Conservation (phyloP, 345 rosid species). For the Acer saccharum region DNA sequence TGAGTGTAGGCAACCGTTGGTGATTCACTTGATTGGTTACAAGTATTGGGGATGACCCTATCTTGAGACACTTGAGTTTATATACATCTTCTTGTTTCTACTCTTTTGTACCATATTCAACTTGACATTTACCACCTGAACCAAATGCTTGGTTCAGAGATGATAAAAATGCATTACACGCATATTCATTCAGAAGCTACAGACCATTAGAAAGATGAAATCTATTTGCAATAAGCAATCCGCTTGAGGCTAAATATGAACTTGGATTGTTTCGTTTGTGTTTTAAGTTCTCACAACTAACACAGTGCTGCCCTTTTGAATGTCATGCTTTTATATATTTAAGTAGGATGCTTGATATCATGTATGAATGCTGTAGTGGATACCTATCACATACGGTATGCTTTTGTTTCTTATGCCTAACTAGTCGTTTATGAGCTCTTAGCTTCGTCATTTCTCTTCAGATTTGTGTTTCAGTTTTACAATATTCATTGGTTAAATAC, state of each 20-base stretch:
- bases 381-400: neutral
- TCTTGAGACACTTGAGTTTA: neutral
- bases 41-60: neutral
- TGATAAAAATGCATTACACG: neutral
- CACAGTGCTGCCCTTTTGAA: neutral
- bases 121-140: too few relatives aligned
- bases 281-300: neutral
- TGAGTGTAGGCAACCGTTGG: neutral
- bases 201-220: neutral
- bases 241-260: neutral
- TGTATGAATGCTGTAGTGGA: neutral
- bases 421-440: neutral
- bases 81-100: neutral
- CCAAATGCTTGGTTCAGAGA: neutral
- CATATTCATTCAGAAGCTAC: neutral
- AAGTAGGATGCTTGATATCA: neutral
- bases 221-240: neutral
- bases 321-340: neutral
- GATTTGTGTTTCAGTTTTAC: neutral
- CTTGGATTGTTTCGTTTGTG: neutral
- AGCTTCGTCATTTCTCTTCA: neutral
- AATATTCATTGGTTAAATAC: neutral
- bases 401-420: neutral
- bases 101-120: too few relatives aligned
- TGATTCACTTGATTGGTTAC: neutral